These are phyloP conservation scores for Populus simonii DNA, from an alignment of 345 rosid genomes.

Conservation along the genomic window DNA sequence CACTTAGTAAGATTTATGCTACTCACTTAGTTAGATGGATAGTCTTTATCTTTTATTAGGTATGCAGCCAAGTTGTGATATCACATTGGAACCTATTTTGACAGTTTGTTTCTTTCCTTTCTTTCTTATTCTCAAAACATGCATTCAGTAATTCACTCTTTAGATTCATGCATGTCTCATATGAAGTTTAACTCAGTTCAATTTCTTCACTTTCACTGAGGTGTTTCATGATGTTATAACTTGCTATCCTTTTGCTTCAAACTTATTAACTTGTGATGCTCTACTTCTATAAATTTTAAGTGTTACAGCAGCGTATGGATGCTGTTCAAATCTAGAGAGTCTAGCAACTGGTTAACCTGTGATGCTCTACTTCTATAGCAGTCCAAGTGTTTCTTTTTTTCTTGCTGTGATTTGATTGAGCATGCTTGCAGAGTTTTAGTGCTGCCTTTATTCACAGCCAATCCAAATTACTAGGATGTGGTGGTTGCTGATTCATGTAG, in stretches of 20 bases:
- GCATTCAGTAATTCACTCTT: background rate
- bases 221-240: background rate
- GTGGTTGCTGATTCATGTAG: background rate
- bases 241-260: too few relatives aligned
- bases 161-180: background rate
- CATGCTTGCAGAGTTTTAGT: background rate
- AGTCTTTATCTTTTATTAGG: constrained; percentile 8
- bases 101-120: background rate
- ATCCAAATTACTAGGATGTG: background rate
- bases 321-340: too few relatives aligned
- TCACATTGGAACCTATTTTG: background rate
- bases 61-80: constrained; percentile 1
- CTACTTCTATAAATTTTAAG: too few relatives aligned
- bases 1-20: constrained; percentile 25
- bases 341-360: background rate
- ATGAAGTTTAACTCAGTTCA: background rate
- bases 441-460: background rate
- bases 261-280: too few relatives aligned
- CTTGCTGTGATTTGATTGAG: background rate
- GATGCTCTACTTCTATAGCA: background rate
- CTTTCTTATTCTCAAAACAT: background rate
- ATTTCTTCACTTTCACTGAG: background rate
- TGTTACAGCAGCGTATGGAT: too few relatives aligned
- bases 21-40: constrained; percentile 8
- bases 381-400: background rate